Conservation (phyloP, 257 asterid species). For the Solanum clarkiae region DNA sequence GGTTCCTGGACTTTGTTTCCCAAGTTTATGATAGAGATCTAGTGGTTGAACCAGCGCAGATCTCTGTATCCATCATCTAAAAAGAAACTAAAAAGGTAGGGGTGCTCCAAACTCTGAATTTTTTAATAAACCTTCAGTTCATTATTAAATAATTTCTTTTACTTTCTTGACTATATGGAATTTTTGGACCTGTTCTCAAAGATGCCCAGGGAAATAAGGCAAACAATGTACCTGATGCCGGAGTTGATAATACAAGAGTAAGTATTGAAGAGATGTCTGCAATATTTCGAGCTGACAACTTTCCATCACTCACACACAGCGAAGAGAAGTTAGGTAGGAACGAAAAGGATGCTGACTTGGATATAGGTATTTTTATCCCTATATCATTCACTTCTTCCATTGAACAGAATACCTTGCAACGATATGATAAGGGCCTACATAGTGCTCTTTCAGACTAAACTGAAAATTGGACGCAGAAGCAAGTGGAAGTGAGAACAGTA, state of each 20-base stretch:
- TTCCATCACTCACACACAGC: slow-evolving; percentile 29
- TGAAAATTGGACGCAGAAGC: background rate
- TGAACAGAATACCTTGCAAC: too few species aligned
- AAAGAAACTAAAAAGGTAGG: slow-evolving; percentile 86
- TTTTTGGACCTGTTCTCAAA: slow-evolving; percentile 61
- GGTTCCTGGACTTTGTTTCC: slow-evolving; percentile 48
- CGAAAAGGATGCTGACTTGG: slow-evolving; percentile 45
- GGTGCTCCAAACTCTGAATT: background rate
- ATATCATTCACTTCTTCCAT: background rate
- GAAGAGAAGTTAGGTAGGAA: slow-evolving; percentile 25
- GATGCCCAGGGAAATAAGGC: slow-evolving; percentile 48
- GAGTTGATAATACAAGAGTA: slow-evolving; percentile 35
- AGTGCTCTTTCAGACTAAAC: background rate
- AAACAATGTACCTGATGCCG: slow-evolving; percentile 29
- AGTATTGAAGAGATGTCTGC: slow-evolving; percentile 43
- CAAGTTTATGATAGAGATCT: slow-evolving; percentile 40
- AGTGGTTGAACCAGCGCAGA: slow-evolving; percentile 28
- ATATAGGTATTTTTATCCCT: slow-evolving; percentile 42
- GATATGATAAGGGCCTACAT: background rate
- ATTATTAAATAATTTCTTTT: background rate
- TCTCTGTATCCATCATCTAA: slow-evolving; percentile 20
- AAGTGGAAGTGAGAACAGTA: background rate
- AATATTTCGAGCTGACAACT: slow-evolving; percentile 50
- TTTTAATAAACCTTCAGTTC: background rate
- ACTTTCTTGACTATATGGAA: slow-evolving; percentile 34